Conservation (phyloP, 371 early-diverging fungal genomes). For the Mortierella sp. region DNA sequence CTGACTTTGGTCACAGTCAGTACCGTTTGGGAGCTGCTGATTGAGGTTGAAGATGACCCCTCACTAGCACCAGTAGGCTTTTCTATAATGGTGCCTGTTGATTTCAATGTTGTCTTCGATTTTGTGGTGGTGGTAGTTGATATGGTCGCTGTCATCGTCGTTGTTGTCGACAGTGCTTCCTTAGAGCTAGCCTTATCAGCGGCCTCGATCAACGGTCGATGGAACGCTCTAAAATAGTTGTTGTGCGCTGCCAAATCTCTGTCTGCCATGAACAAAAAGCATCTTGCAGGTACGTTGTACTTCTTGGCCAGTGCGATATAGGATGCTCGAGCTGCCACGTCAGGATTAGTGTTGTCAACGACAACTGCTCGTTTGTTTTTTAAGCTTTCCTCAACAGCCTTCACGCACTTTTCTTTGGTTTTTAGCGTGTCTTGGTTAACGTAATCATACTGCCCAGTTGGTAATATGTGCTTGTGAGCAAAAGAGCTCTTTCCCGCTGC, state of each 20-base stretch:
- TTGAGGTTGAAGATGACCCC: constrained; percentile 10
- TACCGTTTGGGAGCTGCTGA: not conserved
- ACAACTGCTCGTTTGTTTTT: constrained; percentile 69
- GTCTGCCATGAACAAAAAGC: constrained; percentile 75
- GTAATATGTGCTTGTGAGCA: constrained; percentile 68
- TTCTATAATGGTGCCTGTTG: not conserved
- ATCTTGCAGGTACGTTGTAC: constrained; percentile 69
- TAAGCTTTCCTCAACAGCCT: constrained; percentile 66
- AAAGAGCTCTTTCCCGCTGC: constrained; percentile 91
- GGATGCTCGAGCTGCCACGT: constrained; percentile 65
- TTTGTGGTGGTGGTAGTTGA: not conserved
- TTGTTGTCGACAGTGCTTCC: not conserved
- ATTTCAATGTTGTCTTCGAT: not conserved
- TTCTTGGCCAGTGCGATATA: constrained; percentile 77
- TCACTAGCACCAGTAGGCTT: not conserved
- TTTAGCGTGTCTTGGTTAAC: constrained; percentile 89
- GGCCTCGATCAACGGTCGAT: constrained; percentile 33
- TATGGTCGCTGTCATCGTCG: not conserved
- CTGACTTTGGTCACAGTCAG: constrained; percentile 30
- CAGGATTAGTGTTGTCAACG: constrained; percentile 92
- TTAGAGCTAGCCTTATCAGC: constrained; percentile 16
- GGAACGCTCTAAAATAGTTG: constrained; percentile 74
- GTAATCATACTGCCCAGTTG: constrained; percentile 73
- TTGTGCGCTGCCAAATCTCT: constrained; percentile 83
- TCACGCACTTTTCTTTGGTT: constrained; percentile 79